Evolutionary conservation across 164 flowering plant genomes (phyloP).

Genomic region (Paratinospora sagittata): DNA sequence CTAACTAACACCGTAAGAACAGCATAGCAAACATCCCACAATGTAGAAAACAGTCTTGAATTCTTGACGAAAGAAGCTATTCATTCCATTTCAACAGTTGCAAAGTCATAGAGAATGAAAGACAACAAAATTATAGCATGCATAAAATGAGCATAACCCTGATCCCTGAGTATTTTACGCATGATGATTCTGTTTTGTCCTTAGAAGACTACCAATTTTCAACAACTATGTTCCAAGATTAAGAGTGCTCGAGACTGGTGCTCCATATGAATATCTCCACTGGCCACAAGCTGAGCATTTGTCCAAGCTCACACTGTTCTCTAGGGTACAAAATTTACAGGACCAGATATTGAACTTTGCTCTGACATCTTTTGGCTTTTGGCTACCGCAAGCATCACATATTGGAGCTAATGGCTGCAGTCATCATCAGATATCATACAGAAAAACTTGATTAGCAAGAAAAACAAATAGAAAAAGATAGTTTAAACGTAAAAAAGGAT

Average conservation of each 20-base stretch:
- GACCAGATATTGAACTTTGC: constrained; percentile 58
- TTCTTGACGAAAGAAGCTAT: too few relatives aligned
- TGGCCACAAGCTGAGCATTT: constrained; percentile 77
- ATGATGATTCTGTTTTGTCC: not conserved
- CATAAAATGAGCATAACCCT: not conserved
- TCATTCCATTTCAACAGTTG: not conserved
- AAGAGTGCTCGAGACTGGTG: constrained; percentile 50
- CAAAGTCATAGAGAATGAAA: not conserved
- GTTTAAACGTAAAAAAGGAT: too few relatives aligned
- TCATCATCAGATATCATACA: too few relatives aligned
- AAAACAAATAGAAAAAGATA: not conserved
- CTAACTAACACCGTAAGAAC: too few relatives aligned
- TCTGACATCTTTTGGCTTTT: constrained; percentile 47
- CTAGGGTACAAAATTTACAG: constrained; percentile 84
- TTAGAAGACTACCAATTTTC: not conserved
- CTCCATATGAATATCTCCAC: constrained; percentile 91
- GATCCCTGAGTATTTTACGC: not conserved
- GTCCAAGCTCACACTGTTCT: constrained; percentile 55
- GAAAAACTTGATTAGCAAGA: too few relatives aligned
- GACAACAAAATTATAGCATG: not conserved
- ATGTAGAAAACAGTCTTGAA: too few relatives aligned
- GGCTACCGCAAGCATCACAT: constrained; percentile 52
- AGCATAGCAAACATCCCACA: too few relatives aligned
- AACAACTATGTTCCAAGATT: constrained; percentile 48
- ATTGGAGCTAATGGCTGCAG: constrained; percentile 68